Evolutionary conservation across 208 protist species (phyloP), one percentile per base, ranked within the genome.

Genomic region (Phytomonas sp.): DNA sequence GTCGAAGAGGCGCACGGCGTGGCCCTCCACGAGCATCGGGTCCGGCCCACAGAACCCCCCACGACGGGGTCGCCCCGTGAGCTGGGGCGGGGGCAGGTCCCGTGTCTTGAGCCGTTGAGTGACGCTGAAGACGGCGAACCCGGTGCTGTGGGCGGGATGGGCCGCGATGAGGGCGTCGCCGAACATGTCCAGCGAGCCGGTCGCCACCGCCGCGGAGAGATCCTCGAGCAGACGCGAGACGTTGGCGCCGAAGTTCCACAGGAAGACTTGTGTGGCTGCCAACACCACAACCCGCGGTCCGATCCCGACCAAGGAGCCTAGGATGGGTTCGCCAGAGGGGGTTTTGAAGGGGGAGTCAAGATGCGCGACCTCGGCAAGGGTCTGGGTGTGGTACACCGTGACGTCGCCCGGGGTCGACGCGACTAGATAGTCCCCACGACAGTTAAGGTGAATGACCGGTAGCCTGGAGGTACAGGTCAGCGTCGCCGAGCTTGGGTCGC

Each of bases 131-230:
- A 56, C 1, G 0, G 45, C 0, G 19, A 56, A 56, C 0, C 45
- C 0, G 45, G 6, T 6, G 2, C 19, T 56, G 16, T 26, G 0
- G 45, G 45, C 45, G 10, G 45, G 45, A 11, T 26, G 45, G 45
- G 45, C 19, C 1, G 26, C 45, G 45, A 56, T 40, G 42, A 40
- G 34, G 16, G 63, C 0, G n/a, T 32, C 31, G 1, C 31, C n/a
- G 34, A 84, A 82, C 11, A 95, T 69, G 67, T 95, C 86, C 30
- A 95, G 64, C 29, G 92, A 72, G 59, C 77, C 86, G 12, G 90
- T 42, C 1, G 32, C 7, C 0, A 64, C 61, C 1, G 32, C 26
- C 16, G 19, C 45, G 2, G 45, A 56, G 0, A 23, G 6, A 26
- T 56, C 45, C 45, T 23, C 2, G 2, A 56, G 45, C 2, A 56